Conservation (phyloP, 2,329 filamentous ascomycete species). For the Aspergillus awamori region DNA sequence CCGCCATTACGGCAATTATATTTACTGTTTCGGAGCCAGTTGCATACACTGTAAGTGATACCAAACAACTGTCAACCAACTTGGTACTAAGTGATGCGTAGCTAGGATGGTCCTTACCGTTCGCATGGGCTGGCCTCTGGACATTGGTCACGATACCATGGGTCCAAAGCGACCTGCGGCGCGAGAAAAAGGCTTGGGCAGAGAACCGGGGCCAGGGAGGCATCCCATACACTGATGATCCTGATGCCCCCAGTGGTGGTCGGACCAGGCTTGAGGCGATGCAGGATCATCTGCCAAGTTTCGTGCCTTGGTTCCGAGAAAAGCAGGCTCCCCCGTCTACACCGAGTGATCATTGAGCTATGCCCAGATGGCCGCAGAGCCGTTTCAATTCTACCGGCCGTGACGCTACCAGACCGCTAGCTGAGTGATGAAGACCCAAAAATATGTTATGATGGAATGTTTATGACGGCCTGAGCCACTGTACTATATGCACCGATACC, state of each 20-base stretch:
- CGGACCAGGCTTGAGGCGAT: conserved; percentile 43
- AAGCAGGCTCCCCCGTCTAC: conserved; percentile 31
- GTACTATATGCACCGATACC: conserved; percentile 9
- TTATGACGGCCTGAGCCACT: background rate
- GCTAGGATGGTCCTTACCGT: conserved; percentile 23
- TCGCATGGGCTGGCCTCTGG: conserved; percentile 49
- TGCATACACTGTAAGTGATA: conserved; percentile 49
- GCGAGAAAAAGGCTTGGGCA: conserved; percentile 48
- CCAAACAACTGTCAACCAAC: background rate
- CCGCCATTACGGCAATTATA: conserved; percentile 52
- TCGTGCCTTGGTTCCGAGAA: conserved; percentile 34
- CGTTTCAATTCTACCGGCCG: too few relatives aligned
- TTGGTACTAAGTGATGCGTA: conserved; percentile 14
- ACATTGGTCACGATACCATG: conserved; percentile 50
- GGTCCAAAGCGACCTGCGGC: conserved; percentile 49
- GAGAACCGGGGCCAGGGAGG: conserved; percentile 38
- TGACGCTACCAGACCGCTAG: background rate
- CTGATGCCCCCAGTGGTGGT: conserved; percentile 38
- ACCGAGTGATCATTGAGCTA: conserved; percentile 11
- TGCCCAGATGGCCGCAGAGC: background rate
- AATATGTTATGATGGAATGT: background rate
- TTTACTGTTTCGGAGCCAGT: conserved; percentile 53
- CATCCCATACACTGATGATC: conserved; percentile 43
- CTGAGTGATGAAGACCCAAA: background rate
- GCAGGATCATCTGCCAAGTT: conserved; percentile 31